Conservation (phyloP, 208 protist genomes). For the Trypanosoma avium region DNA sequence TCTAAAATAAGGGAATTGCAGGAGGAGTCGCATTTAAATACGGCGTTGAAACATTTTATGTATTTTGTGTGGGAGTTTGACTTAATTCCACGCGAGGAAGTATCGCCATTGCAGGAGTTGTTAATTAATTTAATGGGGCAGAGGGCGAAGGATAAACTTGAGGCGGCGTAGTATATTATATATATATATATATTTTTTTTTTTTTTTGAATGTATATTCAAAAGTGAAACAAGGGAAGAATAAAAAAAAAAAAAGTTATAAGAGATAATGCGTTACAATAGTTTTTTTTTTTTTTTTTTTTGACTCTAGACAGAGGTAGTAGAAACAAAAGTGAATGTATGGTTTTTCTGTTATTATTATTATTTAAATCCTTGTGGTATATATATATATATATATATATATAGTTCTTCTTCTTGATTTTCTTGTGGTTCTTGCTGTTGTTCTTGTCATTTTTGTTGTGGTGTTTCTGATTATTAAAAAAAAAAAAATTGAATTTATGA, state of each 20-base stretch:
- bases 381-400: no score
- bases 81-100: conserved; percentile 76
- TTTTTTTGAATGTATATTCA: not conserved
- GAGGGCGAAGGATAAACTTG: conserved; percentile 69
- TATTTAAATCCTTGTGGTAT: conserved; percentile 5
- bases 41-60: conserved; percentile 94
- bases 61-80: conserved; percentile 92
- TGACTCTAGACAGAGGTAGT: no score
- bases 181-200: conserved; percentile 1
- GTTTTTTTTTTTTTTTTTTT: no score
- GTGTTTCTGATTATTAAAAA: no score
- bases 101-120: conserved; percentile 77
- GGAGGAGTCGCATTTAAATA: conserved; percentile 98
- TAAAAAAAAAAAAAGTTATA: conserved; percentile 12
- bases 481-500: no score
- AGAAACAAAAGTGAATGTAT: no score
- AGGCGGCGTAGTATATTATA: not conserved
- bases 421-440: no score
- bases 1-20: conserved; percentile 92
- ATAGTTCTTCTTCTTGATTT: no score
- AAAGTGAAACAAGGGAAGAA: conserved; percentile 6
- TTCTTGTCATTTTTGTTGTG: no score
- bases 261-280: no score
- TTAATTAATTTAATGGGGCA: conserved; percentile 87
- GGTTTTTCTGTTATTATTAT: conserved; percentile 20